Percentiles rank a stretch among this genome's conserved stretches.
Evolutionary conservation across 208 protist species (phyloP).

Genomic region (Leishmania braziliensis): DNA sequence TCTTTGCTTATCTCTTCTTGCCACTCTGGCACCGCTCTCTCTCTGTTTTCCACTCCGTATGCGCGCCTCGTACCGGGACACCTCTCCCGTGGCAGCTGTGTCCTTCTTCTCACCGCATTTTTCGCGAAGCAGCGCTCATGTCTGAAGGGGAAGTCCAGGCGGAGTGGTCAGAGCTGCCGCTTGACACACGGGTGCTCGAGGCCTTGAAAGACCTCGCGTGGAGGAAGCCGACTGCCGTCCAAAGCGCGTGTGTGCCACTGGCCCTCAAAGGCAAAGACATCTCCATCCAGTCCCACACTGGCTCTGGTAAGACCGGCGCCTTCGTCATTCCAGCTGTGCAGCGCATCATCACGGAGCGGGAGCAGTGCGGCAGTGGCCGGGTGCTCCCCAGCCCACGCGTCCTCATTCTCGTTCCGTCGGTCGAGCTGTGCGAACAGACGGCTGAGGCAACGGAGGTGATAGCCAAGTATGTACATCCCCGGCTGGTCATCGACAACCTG

Average conservation of each 20-base stretch:
- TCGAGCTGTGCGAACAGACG: conserved; percentile 96
- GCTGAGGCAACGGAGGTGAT: conserved; percentile 71
- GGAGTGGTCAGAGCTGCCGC: conserved; percentile 79
- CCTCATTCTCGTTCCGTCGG: conserved; percentile 95
- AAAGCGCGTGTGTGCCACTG: conserved; percentile 93
- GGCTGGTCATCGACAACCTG: conserved; percentile 86
- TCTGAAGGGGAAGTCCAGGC: conserved; percentile 29
- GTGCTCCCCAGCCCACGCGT: conserved; percentile 63
- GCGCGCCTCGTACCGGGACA: background rate
- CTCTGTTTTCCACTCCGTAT: background rate
- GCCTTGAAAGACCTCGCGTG: conserved; percentile 85
- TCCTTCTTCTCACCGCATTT: conserved; percentile 11
- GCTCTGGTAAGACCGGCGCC: conserved; percentile 90
- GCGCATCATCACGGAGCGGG: conserved; percentile 79
- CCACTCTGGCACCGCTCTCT: background rate
- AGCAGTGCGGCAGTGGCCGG: conserved; percentile 41
- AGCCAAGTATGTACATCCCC: conserved; percentile 80
- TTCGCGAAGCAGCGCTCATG: conserved; percentile 13
- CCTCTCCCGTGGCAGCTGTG: background rate
- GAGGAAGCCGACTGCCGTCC: conserved; percentile 92
- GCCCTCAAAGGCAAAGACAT: conserved; percentile 93
- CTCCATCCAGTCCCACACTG: conserved; percentile 87
- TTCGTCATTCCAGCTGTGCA: conserved; percentile 90
- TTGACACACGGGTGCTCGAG: conserved; percentile 84
- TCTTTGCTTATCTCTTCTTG: background rate